Percentiles rank a stretch among this genome's conserved stretches.
These are phyloP conservation scores for Gliomastix tumulicola DNA, from an alignment of 2,329 filamentous ascomycete genomes.

Conservation along the genomic window DNA sequence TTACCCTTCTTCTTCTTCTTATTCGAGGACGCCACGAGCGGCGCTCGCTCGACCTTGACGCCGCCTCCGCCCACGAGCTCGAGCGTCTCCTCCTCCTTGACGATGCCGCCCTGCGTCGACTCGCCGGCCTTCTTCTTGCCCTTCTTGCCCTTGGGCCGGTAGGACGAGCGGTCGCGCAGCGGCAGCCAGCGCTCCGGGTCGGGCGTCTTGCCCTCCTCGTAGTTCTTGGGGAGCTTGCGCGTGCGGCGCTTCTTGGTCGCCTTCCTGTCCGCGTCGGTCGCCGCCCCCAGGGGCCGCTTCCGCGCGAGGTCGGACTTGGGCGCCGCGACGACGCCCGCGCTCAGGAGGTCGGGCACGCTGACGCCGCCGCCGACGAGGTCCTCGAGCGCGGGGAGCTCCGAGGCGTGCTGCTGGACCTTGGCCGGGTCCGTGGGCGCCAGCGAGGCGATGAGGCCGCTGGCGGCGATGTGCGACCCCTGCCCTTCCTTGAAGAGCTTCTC, in stretches of 20 bases:
- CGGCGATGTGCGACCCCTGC: conserved; percentile 60
- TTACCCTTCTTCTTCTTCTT: conserved; percentile 48
- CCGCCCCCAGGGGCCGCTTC: conserved; percentile 46
- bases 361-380: conserved; percentile 51
- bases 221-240: conserved; percentile 63
- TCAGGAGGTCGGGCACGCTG: conserved; percentile 55
- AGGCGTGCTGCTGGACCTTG: conserved; percentile 46
- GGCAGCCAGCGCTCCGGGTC: conserved; percentile 94
- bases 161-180: conserved; percentile 79
- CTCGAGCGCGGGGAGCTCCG: conserved; percentile 54
- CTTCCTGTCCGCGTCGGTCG: conserved; percentile 27
- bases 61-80: conserved; percentile 58
- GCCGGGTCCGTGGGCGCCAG: conserved; percentile 56
- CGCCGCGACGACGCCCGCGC: conserved; percentile 51
- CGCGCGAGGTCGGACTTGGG: conserved; percentile 28
- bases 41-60: conserved; percentile 57
- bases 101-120: conserved; percentile 77
- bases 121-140: conserved; percentile 76
- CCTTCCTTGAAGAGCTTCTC: conserved; percentile 60
- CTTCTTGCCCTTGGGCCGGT: conserved; percentile 87
- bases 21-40: conserved; percentile 28
- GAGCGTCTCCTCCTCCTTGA: conserved; percentile 64
- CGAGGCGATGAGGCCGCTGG: conserved; percentile 81
- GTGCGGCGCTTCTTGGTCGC: conserved; percentile 50
- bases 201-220: conserved; percentile 68